phyloP scores from a whole-genome alignment of 2,329 filamentous ascomycete species.

The Aureobasidium sp. region DNA sequence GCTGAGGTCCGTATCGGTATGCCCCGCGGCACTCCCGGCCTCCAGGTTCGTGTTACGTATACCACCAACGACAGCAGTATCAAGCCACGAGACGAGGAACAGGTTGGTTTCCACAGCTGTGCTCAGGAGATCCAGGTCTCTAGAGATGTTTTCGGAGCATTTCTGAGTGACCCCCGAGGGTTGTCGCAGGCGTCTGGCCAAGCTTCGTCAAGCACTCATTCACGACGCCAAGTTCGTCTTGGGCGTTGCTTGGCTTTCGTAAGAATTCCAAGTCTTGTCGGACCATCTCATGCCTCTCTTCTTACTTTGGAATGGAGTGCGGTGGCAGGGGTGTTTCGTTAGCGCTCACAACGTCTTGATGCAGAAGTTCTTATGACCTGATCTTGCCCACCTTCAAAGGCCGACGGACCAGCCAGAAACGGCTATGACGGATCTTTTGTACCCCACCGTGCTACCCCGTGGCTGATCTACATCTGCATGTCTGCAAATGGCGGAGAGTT shows the following conservation, averaged over 20 bases:
- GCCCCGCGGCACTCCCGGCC: too few relatives aligned
- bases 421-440: not conserved
- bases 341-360: not conserved
- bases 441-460: slow-evolving; percentile 1
- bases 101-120: too few relatives aligned
- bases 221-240: not conserved
- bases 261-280: not conserved
- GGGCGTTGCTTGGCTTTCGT: not conserved
- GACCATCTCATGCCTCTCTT: not conserved
- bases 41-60: too few relatives aligned
- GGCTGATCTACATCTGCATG: not conserved
- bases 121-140: too few relatives aligned
- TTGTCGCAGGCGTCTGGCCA: not conserved
- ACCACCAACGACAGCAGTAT: not conserved
- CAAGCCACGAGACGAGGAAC: not conserved
- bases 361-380: not conserved
- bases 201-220: slow-evolving; percentile 10
- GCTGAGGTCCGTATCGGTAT: too few relatives aligned
- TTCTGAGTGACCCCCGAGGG: too few relatives aligned
- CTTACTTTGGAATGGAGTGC: not conserved
- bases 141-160: too few relatives aligned
- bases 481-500: not conserved
- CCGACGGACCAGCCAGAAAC: not conserved
- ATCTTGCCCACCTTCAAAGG: not conserved
- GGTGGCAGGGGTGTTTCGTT: not conserved